Base-by-base conservation (phyloP, 2,329 filamentous ascomycete species). In the Leptodontidium sp. region DNA sequence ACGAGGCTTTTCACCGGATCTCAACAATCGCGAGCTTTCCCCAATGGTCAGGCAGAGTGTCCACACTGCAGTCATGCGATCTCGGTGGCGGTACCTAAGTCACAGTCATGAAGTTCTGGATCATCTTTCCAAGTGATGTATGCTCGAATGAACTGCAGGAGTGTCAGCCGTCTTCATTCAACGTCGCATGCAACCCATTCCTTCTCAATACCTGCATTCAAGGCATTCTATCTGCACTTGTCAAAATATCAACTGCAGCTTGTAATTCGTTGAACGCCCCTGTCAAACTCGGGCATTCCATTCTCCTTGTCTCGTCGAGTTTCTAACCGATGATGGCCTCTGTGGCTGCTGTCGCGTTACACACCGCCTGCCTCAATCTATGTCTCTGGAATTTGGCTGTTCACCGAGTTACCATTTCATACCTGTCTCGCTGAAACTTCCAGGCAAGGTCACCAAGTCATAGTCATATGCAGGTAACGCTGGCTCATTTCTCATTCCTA, bases 131-230 rank as follows among this genome's bases (percentile, higher is more conserved):
- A 55, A 35, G 52, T 40, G 11, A 4, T 11, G 29, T n/a, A 35
- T 29, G 29, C 21, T 59, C 21, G 57, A 58, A 15, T 45, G 14
- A 49, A 68, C 62, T 66, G 69, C 67, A 68, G 59, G 59, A 69
- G 65, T 72, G 73, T 68, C 68, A 70, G 67, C 69, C 70, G 61
- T 67, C 50, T 68, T 69, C 64, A 70, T 73, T 71, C 67, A 71
- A 72, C 71, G 69, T 74, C 69, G 71, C 65, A 75, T 73, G 70
- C 73, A 75, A 65, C 58, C 53, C 62, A 70, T 70, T n/a, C 29
- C 14, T 58, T 17, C n/a, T n/a, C 47, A 61, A 50, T 61, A 45
- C 64, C 59, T 68, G 45, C 62, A 61, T 61, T 55, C 40, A 64
- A 67, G 50, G 62, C 21, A 45, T 40, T 58, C 61, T 40, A 40